These are phyloP conservation scores for Kodamaea fungicola DNA, from an alignment of 1,139 yeast species.

Conservation along the genomic window DNA sequence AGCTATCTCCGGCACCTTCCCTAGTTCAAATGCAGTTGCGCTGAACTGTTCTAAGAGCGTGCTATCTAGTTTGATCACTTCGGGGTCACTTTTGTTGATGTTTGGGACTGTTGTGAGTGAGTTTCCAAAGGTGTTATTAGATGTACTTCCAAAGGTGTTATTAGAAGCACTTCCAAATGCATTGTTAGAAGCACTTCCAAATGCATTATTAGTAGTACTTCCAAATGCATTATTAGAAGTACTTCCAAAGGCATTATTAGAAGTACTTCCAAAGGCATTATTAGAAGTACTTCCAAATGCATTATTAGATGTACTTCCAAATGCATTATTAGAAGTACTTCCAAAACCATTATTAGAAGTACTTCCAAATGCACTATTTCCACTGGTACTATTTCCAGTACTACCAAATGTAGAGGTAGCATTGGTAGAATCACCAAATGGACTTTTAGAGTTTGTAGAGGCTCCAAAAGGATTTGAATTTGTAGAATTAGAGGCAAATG, in stretches of 20 bases:
- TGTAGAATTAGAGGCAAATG: constrained; percentile 9
- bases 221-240: too few species aligned
- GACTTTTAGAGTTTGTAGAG: constrained; percentile 1
- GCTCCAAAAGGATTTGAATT: constrained; percentile 11
- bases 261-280: too few species aligned
- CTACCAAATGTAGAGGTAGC: constrained; percentile 13
- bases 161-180: constrained; percentile 7
- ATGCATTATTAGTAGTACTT: constrained; percentile 7
- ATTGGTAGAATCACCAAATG: constrained; percentile 10
- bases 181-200: constrained; percentile 11
- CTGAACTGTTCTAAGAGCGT: constrained; percentile 48
- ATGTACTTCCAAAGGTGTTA: too few species aligned
- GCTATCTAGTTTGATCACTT: constrained; percentile 36
- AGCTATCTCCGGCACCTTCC: constrained; percentile 72
- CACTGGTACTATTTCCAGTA: constrained; percentile 1
- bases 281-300: too few species aligned
- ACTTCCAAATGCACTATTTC: constrained; percentile 2
- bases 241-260: too few species aligned
- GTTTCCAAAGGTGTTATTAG: neutral
- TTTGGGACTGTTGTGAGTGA: neutral
- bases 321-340: constrained; percentile 7
- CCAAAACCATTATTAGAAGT: constrained; percentile 11
- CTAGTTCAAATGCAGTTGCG: constrained; percentile 52
- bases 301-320: constrained; percentile 5
- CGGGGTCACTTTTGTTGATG: constrained; percentile 1